Conservation (phyloP, 169 alveolate genomes). For the Perkinsus olseni region DNA sequence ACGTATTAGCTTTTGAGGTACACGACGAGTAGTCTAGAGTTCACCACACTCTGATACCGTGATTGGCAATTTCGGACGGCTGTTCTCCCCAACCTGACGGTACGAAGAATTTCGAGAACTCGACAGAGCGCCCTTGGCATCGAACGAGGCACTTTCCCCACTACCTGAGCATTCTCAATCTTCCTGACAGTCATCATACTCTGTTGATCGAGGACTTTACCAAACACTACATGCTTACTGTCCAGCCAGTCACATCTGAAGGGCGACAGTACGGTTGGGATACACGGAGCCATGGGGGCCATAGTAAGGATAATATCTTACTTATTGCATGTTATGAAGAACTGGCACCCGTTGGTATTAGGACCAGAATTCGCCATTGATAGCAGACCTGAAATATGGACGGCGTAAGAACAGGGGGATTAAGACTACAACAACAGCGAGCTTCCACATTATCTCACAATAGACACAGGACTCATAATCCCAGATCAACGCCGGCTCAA, state of each 20-base stretch:
- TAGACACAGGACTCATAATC: no score
- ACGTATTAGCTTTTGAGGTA: not conserved
- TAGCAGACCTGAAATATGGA: constrained; percentile 43
- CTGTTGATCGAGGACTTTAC: constrained; percentile 49
- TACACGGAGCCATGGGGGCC: no score
- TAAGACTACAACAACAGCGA: no score
- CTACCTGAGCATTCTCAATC: constrained; percentile 32
- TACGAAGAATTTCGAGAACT: not conserved
- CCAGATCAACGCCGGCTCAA: no score
- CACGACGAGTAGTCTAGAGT: not conserved
- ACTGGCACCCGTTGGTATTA: constrained; percentile 84
- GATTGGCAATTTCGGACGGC: not conserved
- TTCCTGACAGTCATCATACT: constrained; percentile 45
- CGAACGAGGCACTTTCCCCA: no score
- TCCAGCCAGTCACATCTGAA: constrained; percentile 27
- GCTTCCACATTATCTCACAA: no score
- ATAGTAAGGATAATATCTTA: not conserved
- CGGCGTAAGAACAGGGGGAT: no score
- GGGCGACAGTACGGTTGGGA: no score
- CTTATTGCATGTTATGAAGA: constrained; percentile 71
- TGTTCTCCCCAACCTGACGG: not conserved
- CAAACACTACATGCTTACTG: constrained; percentile 75
- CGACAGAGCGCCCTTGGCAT: no score
- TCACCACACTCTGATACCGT: not conserved
- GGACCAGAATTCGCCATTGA: constrained; percentile 91